Evolutionary conservation across 768 basidiomycete genomes (phyloP).

Genomic region (Xerocomus spinulosus): DNA sequence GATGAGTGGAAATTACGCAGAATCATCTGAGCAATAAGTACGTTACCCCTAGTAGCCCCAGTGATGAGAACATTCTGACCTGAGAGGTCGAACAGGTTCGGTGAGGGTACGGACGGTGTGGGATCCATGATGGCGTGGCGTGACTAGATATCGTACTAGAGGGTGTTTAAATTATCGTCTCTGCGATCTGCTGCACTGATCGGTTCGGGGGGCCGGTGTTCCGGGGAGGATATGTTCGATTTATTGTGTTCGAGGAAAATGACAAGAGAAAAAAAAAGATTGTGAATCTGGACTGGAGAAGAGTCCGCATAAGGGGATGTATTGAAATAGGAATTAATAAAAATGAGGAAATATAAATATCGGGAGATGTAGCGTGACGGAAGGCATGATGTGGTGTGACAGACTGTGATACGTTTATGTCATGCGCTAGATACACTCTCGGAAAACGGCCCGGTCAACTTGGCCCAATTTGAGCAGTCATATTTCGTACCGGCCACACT

Average conservation of each 20-base stretch:
- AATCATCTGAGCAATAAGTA: constrained; percentile 16
- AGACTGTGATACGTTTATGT: constrained; percentile 25
- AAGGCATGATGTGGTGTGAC: constrained; percentile 16
- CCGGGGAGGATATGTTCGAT: constrained; percentile 14
- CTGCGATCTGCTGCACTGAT: constrained; percentile 29
- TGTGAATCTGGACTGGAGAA: constrained; percentile 11
- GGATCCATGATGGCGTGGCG: constrained; percentile 49
- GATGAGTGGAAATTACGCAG: constrained; percentile 14
- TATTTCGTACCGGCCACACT: constrained; percentile 24
- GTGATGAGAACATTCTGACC: constrained; percentile 74
- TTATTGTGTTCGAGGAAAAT: constrained; percentile 5
- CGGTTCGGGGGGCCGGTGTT: constrained; percentile 27
- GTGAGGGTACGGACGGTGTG: constrained; percentile 46
- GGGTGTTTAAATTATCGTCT: constrained; percentile 21
- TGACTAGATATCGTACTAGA: constrained; percentile 1
- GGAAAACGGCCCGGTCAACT: constrained; percentile 32
- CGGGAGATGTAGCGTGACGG: constrained; percentile 23
- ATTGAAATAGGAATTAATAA: constrained; percentile 21
- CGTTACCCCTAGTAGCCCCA: constrained; percentile 70
- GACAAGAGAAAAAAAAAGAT: constrained; percentile 9
- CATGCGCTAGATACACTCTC: constrained; percentile 17
- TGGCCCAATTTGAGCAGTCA: constrained; percentile 22
- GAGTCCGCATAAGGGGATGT: constrained; percentile 8
- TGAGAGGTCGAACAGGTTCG: constrained; percentile 60
- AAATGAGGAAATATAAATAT: constrained; percentile 21